Percentiles rank a stretch among this genome's conserved stretches.
These are phyloP conservation scores for Talaromyces trachyspermus DNA, from an alignment of 495 filamentous ascomycete species.

Conservation along the genomic window DNA sequence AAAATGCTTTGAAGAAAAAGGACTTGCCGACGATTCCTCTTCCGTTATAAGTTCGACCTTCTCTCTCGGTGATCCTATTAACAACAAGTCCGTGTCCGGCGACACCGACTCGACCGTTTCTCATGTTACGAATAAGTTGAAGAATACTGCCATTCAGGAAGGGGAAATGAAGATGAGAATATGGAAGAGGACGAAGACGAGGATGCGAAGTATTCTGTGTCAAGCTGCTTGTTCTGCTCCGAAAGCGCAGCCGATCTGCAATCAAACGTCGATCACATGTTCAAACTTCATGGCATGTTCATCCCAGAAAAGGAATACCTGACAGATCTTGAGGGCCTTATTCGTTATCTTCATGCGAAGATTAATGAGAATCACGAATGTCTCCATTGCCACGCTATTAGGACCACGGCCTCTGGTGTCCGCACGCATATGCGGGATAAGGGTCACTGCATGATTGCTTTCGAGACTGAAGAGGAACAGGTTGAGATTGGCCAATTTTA, in stretches of 20 bases:
- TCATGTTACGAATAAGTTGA: conserved; percentile 71
- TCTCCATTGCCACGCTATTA: conserved; percentile 73
- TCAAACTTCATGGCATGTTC: conserved; percentile 89
- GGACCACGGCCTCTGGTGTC: conserved; percentile 63
- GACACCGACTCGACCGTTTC: conserved; percentile 66
- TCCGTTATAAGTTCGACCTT: conserved; percentile 88
- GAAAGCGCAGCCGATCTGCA: conserved; percentile 62
- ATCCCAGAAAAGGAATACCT: conserved; percentile 83
- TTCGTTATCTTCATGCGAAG: conserved; percentile 69
- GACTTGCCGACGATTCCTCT: conserved; percentile 56
- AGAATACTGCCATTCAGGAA: conserved; percentile 63
- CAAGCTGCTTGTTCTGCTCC: conserved; percentile 87
- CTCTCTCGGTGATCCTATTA: conserved; percentile 75
- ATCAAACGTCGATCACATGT: conserved; percentile 82
- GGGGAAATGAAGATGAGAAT: conserved; percentile 26
- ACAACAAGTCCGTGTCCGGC: conserved; percentile 36
- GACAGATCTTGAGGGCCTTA: conserved; percentile 69
- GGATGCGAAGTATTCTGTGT: conserved; percentile 36
- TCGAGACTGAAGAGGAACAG: conserved; percentile 81
- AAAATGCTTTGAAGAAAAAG: conserved; percentile 37
- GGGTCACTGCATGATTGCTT: conserved; percentile 93
- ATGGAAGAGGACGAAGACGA: conserved; percentile 23
- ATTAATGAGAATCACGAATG: conserved; percentile 71
- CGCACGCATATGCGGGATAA: conserved; percentile 97
- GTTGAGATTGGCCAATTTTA: conserved; percentile 97